Percentiles rank a stretch among this genome's conserved stretches.
These are phyloP conservation scores for Pythium sp. DNA, from an alignment of 352 stramenopile genomes.

Conservation along the genomic window DNA sequence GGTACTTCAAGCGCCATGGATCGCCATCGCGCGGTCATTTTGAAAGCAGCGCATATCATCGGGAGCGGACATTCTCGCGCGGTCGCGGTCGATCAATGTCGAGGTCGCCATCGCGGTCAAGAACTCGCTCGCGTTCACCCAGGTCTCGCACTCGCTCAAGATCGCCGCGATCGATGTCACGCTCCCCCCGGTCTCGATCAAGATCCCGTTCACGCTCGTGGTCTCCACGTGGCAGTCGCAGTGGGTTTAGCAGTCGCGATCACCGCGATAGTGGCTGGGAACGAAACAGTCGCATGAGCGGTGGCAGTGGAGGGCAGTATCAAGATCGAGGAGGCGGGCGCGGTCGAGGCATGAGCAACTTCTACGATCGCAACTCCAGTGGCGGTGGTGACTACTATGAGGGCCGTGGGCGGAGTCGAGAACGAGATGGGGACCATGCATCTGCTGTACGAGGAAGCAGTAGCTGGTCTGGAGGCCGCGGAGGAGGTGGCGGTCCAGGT, in stretches of 20 bases:
- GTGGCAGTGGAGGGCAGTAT: conserved; percentile 25
- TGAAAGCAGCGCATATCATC: conserved; percentile 24
- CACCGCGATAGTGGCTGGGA: conserved; percentile 16
- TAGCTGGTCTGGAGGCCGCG: conserved; percentile 15
- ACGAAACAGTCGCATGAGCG: conserved; percentile 21
- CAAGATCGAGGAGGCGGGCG: conserved; percentile 17
- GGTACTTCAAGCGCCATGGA: conserved; percentile 35
- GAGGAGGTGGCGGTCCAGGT: conserved; percentile 13
- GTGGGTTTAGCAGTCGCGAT: conserved; percentile 28
- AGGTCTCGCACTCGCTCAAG: conserved; percentile 25
- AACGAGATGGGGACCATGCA: conserved; percentile 32
- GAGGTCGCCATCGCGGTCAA: conserved; percentile 41
- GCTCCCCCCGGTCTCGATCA: conserved; percentile 46
- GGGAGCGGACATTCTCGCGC: conserved; percentile 37
- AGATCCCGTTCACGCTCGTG: conserved; percentile 48
- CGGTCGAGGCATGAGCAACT: conserved; percentile 20
- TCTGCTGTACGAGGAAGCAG: conserved; percentile 18
- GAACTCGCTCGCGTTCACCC: conserved; percentile 27
- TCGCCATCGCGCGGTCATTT: conserved; percentile 25
- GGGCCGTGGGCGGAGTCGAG: conserved; percentile 27
- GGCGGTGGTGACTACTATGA: conserved; percentile 33
- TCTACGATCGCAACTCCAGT: conserved; percentile 21
- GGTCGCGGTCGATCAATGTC: conserved; percentile 49
- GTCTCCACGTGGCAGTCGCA: conserved; percentile 47
- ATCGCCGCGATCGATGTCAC: conserved; percentile 33